Base-by-base conservation (phyloP, 164 flowering plant species). In the Dillenia suffruticosa region DNA sequence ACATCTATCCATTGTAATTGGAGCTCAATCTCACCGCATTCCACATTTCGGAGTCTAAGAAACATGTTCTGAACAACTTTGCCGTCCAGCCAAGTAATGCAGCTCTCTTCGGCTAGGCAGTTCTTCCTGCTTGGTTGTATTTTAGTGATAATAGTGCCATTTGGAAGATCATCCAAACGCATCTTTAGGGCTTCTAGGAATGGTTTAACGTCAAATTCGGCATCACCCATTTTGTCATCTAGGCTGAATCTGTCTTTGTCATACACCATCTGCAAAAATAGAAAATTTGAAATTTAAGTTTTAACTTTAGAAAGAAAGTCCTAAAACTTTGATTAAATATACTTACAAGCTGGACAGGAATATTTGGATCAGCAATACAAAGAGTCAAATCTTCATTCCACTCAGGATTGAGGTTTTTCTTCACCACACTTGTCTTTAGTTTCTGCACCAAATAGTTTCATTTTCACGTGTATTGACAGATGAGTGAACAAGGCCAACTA, bases 331-430 rank as follows among this genome's bases (percentile, higher is more conserved):
- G 40, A 32, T 4, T 5, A 32, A 47, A 17, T 44, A 32, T 19
- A 70, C 90, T 74, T 80, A 89, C 96, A 58, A 92, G 69, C 65
- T 64, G 76, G 57, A 92, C 24, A 9, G 94, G 88, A 46, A 69
- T 64, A 67, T 49, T 74, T 44, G 91, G 78, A 46, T 90, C 87
- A 9, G 69, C 12, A 64, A 92, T 53, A 26, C 88, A 74, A 17
- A 92, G 82, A 17, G 97, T 92, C 8, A 92, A 74, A 10, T 88
- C 88, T 45, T 90, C 98, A 59, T 92, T 79, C 98, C 98, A 92
- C 68, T 84, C 88, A 1, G 98, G 98, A 65, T 92, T 90, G 22
- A 83, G 14, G 61, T 77, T 75, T 53, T 76, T 75, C 66, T 76
- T 82, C 57, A 85, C 66, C n/a, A 85, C 92, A 8, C 84, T 77